These are phyloP conservation scores for Phalaenopsis hybrid DNA, from an alignment of 116 monocot species.

Conservation along the genomic window DNA sequence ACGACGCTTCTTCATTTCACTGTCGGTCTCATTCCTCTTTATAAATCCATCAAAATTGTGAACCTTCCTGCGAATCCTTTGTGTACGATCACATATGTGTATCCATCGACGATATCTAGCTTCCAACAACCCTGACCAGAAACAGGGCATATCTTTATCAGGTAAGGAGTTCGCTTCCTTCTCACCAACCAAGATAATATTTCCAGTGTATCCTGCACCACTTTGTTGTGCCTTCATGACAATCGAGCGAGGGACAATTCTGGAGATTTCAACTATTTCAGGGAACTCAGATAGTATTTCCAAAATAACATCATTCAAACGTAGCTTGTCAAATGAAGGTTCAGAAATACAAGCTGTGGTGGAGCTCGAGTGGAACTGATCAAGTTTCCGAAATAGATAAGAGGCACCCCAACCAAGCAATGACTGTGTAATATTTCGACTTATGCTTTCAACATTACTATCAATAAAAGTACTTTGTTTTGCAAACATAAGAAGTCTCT, in stretches of 20 bases:
- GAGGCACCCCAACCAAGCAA: constrained; percentile 76
- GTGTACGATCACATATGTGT: constrained; percentile 39
- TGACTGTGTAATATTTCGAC: constrained; percentile 41
- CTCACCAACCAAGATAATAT: constrained; percentile 53
- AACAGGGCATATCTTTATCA: constrained; percentile 43
- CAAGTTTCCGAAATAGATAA: constrained; percentile 50
- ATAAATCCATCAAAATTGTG: constrained; percentile 21
- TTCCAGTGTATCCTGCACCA: constrained; percentile 55
- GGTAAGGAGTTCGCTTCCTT: constrained; percentile 28
- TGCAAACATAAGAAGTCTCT: constrained; percentile 59
- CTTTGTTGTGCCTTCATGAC: constrained; percentile 40
- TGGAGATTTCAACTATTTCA: constrained; percentile 10
- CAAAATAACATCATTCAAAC: constrained; percentile 34
- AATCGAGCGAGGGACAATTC: constrained; percentile 4
- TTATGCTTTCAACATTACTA: constrained; percentile 47
- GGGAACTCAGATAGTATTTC: constrained; percentile 40
- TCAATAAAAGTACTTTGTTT: constrained; percentile 51
- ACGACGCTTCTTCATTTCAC: constrained; percentile 35
- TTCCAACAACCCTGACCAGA: constrained; percentile 71
- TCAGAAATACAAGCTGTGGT: constrained; percentile 17
- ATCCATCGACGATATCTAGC: constrained; percentile 46
- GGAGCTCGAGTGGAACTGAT: constrained; percentile 43
- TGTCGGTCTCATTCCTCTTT: constrained; percentile 21
- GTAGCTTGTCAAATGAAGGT: constrained; percentile 19
- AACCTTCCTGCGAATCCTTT: constrained; percentile 41